Percentiles rank a stretch among this genome's conserved stretches.
Evolutionary conservation across 495 filamentous ascomycete genomes (phyloP).

Genomic region (Penicillium lividum): DNA sequence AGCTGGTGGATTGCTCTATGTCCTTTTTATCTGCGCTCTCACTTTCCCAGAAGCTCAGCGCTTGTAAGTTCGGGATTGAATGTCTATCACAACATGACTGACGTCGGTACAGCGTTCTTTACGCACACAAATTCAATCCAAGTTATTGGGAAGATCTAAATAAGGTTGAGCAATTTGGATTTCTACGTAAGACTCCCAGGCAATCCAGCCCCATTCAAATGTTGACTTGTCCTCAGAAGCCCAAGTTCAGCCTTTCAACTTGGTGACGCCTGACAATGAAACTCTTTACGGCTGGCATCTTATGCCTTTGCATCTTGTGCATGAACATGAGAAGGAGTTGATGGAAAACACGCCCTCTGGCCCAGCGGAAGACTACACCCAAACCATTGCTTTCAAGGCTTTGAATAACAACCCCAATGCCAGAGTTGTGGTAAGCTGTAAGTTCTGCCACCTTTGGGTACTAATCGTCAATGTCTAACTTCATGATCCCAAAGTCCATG

Average conservation of each 20-base stretch:
- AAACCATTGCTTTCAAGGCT: conserved; percentile 53
- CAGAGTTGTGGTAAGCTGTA: conserved; percentile 59
- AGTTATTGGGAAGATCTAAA: conserved; percentile 68
- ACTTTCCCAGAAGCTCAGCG: conserved; percentile 53
- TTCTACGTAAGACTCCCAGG: conserved; percentile 60
- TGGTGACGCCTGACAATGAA: conserved; percentile 59
- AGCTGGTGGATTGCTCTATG: conserved; percentile 52
- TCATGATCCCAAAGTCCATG: conserved; percentile 40
- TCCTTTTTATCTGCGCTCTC: conserved; percentile 46
- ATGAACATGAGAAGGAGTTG: conserved; percentile 14
- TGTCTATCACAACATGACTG: conserved; percentile 10
- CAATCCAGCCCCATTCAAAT: background rate
- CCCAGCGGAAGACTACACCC: conserved; percentile 41
- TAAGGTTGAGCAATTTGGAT: conserved; percentile 75
- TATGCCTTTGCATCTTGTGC: conserved; percentile 48
- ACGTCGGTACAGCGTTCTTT: conserved; percentile 60
- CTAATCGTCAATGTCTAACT: background rate
- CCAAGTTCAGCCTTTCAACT: conserved; percentile 60
- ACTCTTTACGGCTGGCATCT: conserved; percentile 63
- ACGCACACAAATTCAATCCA: conserved; percentile 72
- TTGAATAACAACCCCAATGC: conserved; percentile 56
- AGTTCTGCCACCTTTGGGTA: conserved; percentile 14
- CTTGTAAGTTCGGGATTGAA: conserved; percentile 40
- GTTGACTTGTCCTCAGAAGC: conserved; percentile 43
- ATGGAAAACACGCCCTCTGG: conserved; percentile 37